These are phyloP conservation scores for Albatrellus ellisii DNA, from an alignment of 768 basidiomycete species.

Conservation along the genomic window DNA sequence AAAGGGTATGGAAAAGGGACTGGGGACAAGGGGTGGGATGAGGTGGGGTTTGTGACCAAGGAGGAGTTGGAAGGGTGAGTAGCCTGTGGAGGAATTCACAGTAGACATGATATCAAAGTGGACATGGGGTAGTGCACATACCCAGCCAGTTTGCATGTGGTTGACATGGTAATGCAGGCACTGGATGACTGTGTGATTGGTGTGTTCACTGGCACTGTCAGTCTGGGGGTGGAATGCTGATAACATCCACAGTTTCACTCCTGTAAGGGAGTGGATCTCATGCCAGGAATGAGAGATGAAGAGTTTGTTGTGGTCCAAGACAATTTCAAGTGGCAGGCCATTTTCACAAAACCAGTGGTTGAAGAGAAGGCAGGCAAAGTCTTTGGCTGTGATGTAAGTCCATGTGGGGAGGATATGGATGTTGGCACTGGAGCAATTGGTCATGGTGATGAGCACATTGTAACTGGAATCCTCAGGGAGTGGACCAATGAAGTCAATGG, in stretches of 20 bases:
- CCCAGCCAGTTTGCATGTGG: not conserved
- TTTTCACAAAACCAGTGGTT: too few species aligned
- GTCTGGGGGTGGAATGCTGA: not conserved
- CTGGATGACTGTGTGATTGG: not conserved
- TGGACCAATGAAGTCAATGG: not conserved
- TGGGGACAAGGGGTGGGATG: not conserved
- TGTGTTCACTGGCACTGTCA: not conserved
- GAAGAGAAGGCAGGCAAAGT: not conserved
- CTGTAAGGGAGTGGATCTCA: not conserved
- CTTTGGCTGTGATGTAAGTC: not conserved
- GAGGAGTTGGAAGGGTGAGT: not conserved
- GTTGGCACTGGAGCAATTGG: too few species aligned
- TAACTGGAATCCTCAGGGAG: too few species aligned
- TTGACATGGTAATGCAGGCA: not conserved
- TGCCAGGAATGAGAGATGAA: not conserved
- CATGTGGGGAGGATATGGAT: not conserved
- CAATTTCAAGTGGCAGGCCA: not conserved
- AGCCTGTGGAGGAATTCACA: not conserved
- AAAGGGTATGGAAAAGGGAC: too few species aligned
- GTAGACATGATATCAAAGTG: not conserved
- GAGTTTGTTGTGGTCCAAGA: not conserved
- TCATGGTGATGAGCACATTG: too few species aligned
- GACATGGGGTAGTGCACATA: not conserved
- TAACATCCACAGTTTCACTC: not conserved
- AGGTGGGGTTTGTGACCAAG: not conserved